Conservation (phyloP, 768 basidiomycete species). For the Amyloporia xantha region DNA sequence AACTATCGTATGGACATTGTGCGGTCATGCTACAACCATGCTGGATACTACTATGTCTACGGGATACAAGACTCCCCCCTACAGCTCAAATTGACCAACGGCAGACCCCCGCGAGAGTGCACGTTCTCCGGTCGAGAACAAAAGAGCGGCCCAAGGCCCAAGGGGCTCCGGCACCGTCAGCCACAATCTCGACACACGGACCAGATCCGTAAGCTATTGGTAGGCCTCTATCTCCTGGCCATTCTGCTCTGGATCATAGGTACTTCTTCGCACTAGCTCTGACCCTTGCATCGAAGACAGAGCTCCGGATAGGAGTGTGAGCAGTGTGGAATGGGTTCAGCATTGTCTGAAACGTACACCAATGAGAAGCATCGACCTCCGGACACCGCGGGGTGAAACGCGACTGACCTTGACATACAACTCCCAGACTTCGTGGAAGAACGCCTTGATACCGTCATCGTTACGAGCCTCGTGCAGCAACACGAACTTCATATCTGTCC, state of each 20-base stretch:
- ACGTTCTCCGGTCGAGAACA: background rate
- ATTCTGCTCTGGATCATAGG: conserved; percentile 32
- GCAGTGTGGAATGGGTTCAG: conserved; percentile 96
- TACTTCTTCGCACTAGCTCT: conserved; percentile 83
- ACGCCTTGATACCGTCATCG: conserved; percentile 90
- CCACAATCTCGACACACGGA: background rate
- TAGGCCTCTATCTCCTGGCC: background rate
- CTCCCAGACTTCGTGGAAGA: conserved; percentile 97
- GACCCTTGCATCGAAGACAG: conserved; percentile 77
- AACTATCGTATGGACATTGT: no score
- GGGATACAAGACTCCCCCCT: no score
- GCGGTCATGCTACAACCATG: no score
- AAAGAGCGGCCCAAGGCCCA: background rate
- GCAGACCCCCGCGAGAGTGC: no score
- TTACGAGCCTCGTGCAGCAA: conserved; percentile 93
- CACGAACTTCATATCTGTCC: conserved; percentile 93
- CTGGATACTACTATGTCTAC: no score
- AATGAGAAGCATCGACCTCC: conserved; percentile 12
- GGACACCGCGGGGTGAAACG: conserved; percentile 3
- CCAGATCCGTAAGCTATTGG: background rate
- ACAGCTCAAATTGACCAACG: no score
- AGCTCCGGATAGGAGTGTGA: conserved; percentile 75
- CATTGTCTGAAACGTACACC: conserved; percentile 51
- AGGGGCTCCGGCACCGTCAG: background rate
- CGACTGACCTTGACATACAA: conserved; percentile 83